Evolutionary conservation across 2,329 filamentous ascomycete genomes (phyloP).

Genomic region (Xylaria sp.): DNA sequence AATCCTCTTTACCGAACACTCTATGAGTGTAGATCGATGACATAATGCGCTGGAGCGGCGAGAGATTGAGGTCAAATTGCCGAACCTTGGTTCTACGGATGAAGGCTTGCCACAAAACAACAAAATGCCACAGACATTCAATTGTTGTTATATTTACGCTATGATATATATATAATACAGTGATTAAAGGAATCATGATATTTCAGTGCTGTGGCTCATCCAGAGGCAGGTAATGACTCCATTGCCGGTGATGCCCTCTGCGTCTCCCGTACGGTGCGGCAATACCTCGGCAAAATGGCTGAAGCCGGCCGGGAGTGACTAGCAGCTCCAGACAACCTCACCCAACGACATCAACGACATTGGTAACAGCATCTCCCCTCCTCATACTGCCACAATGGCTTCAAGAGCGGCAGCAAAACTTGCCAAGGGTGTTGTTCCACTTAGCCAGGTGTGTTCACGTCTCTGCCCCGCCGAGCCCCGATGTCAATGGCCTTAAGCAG

Average conservation of each 20-base stretch:
- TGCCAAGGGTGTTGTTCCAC: slow-evolving; percentile 58
- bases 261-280: slow-evolving; percentile 23
- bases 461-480: neutral
- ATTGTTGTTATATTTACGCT: no score
- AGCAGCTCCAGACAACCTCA: slow-evolving; percentile 30
- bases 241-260: neutral
- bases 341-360: slow-evolving; percentile 25
- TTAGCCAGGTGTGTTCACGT: slow-evolving; percentile 60
- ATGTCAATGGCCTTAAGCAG: slow-evolving; percentile 8
- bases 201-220: no score
- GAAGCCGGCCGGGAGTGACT: slow-evolving; percentile 13
- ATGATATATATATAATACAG: no score
- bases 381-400: slow-evolving; percentile 57
- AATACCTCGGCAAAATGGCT: slow-evolving; percentile 26
- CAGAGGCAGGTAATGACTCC: no score
- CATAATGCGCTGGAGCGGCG: no score
- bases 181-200: no score
- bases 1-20: no score
- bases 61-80: no score
- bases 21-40: no score
- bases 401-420: slow-evolving; percentile 65
- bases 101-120: no score
- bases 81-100: no score
- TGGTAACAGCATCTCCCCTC: slow-evolving; percentile 30
- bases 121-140: no score